Conservation (phyloP, 768 basidiomycete genomes). For the Phlebiopsis gigantea region DNA sequence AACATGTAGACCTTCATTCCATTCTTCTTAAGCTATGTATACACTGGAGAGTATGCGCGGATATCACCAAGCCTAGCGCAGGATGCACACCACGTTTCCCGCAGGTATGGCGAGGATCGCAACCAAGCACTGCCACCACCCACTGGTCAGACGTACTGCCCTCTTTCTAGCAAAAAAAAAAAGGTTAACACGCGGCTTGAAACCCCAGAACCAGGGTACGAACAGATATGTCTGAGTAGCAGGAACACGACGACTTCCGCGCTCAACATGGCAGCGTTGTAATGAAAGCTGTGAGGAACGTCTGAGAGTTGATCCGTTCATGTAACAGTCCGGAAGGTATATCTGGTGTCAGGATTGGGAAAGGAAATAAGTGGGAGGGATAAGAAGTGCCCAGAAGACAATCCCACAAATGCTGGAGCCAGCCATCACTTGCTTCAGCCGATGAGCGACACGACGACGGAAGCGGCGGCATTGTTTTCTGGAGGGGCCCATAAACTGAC, state of each 20-base stretch:
- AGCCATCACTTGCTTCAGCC: too few species aligned
- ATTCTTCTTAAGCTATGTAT: constrained; percentile 47
- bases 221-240: constrained; percentile 46
- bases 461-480: too few species aligned
- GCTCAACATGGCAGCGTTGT: constrained; percentile 43
- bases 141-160: constrained; percentile 36
- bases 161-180: constrained; percentile 35
- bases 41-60: not conserved
- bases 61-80: not conserved
- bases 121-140: constrained; percentile 49
- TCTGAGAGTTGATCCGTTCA: constrained; percentile 30
- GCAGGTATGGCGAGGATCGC: constrained; percentile 36
- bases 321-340: not conserved
- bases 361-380: too few species aligned
- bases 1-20: constrained; percentile 61
- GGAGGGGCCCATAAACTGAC: too few species aligned
- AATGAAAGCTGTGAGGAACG: constrained; percentile 58
- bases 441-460: too few species aligned
- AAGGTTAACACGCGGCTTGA: too few species aligned
- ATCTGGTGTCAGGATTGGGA: too few species aligned
- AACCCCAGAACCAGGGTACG: constrained; percentile 14
- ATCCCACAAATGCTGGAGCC: too few species aligned
- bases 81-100: constrained; percentile 38
- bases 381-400: too few species aligned
- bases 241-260: constrained; percentile 52